Base-by-base conservation (phyloP, 495 filamentous ascomycete genomes). In the Wilcoxina mikolae region DNA sequence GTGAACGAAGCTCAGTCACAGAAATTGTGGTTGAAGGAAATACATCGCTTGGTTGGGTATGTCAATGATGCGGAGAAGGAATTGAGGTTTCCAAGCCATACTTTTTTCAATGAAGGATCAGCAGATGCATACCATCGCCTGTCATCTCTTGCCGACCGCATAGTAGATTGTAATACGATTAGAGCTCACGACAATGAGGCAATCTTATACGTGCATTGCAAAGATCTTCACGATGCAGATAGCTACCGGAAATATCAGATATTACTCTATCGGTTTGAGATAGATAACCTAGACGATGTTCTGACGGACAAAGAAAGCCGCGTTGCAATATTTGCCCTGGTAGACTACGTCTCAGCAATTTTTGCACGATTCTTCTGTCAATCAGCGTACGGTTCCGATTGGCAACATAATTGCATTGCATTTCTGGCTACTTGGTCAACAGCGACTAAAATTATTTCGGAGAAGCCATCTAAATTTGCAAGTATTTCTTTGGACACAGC, bases 341-440 rank as follows among this genome's bases (percentile, higher is more conserved):
- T 59, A 7, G 57, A 59, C 39, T 59, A 59, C 58, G 31, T 59
- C 12, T 59, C 57, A n/a, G 39, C 57, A 24, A 24, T 29, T 2
- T 26, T 53, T 42, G 57, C 44, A 25, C 42, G 56, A 0, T 42
- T 58, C 4, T 17, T 59, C 22, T 23, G 45, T 4, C 15, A 50
- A 42, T 52, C 18, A 1, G 58, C 48, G 24, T 35, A 51, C 23
- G 48, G 47, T n/a, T 22, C 25, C 31, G 31, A 35, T 11, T 59
- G 56, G 58, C 23, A 53, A 15, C 55, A 24, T 7, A 5, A 38
- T 23, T 12, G 46, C 22, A 12, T 60, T 10, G 50, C 29, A 20
- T 11, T 20, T 4, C 57, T 60, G 25, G 46, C 58, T 11, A 44
- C 22, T 11, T 60, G 58, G 58, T 20, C 57, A 15, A 45, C 56